Percentiles rank a stretch among this genome's conserved stretches.
phyloP scores from a whole-genome alignment of 2,329 filamentous ascomycete genomes.

The Boeremia exigua region DNA sequence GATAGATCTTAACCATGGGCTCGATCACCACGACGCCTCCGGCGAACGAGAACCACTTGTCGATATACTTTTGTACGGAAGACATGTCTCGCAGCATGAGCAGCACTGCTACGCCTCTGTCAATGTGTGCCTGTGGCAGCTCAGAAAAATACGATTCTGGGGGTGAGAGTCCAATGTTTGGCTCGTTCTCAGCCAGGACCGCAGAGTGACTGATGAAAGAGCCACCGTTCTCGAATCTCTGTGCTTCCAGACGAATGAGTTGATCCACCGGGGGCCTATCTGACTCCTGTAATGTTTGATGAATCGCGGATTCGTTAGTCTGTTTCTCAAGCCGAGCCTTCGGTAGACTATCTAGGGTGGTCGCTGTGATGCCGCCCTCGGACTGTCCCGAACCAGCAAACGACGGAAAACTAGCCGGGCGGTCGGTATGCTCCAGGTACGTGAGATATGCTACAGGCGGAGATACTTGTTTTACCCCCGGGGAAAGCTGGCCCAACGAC shows the following conservation, averaged over 20 bases:
- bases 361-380: neutral
- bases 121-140: conserved; percentile 32
- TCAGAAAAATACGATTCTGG: conserved; percentile 4
- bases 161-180: conserved; percentile 32
- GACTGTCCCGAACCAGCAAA: neutral
- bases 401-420: neutral
- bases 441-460: neutral
- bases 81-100: conserved; percentile 35
- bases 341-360: neutral
- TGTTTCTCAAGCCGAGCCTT: neutral
- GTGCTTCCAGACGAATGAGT: conserved; percentile 7
- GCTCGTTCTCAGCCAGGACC: conserved; percentile 37
- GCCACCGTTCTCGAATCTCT: conserved; percentile 19
- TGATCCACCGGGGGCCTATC: neutral
- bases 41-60: conserved; percentile 41
- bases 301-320: neutral
- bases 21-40: conserved; percentile 44
- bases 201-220: conserved; percentile 36
- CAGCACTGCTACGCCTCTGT: conserved; percentile 37
- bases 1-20: conserved; percentile 43
- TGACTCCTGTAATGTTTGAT: neutral
- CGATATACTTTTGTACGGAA: conserved; percentile 37
- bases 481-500: neutral
- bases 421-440: conserved; percentile 1
- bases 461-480: neutral